Evolutionary conservation across 768 basidiomycete genomes (phyloP), one percentile per base, ranked within the genome.

Genomic region (Tricholoma hemisulphureum): DNA sequence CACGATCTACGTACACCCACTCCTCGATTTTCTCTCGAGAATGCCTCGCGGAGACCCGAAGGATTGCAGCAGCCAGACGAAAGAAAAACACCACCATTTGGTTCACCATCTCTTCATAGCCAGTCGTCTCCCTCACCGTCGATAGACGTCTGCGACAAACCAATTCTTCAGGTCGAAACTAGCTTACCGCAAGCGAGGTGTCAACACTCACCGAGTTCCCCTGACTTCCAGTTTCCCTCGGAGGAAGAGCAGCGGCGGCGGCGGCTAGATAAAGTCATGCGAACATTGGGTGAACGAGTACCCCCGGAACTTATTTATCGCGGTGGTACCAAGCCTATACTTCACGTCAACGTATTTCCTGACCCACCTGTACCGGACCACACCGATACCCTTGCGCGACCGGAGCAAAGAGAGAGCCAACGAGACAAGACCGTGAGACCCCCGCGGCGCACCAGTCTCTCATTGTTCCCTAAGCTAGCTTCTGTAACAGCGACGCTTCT

Each of bases 301-400:
- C 67, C 67, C 6, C 45, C 56, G 4, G 67, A 67, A 20, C 62
- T 67, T 23, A 57, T 65, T 18, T 60, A 49, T 34, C 56, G 43
- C 26, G 61, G 52, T 5, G 46, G 51, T 6, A 55, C 54, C 21
- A 57, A 57, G 21, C 56, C 41, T 6, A 61, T 49, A 32, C 7
- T 29, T 11, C 31, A 61, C 46, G 54, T 60, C 8, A 62, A 52
- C 2, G 46, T 57, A 11, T 58, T 61, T 39, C 58, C 62, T 0
- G 58, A 59, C 4, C 65, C 58, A 1, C 61, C 63, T 28, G 51
- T 41, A 4, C 39, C 51, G 16, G 20, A 8, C 32, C 52, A 50
- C 16, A 21, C 37, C 5, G 16, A 50, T 21, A 13, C n/a, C 4
- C 4, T 41, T 37, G 37, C 35, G 8, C 23, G 41, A 20, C 45